Base-by-base conservation (phyloP, 176 grass and related monocot genomes). In the Paspalum vaginatum region DNA sequence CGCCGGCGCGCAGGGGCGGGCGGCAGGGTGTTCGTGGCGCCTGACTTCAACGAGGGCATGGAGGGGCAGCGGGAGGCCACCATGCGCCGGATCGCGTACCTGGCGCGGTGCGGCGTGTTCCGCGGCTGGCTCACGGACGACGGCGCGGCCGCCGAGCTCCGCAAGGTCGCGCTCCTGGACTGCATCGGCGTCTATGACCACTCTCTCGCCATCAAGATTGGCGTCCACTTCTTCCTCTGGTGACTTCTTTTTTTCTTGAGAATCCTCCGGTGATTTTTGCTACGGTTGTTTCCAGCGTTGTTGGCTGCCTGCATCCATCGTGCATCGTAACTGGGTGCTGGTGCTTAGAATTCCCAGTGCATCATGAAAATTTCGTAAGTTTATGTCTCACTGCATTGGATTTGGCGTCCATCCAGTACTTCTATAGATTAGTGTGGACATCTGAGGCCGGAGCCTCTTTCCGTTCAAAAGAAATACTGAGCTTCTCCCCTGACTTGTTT, bases 181-280 rank as follows among this genome's bases (percentile, higher is more conserved):
- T 89, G 83, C 72, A 39, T 97, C 59, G 91, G 84, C 10, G 24
- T 90, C 64, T 97, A 90, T 61, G 91, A 94, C 62, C 92, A 97
- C 67, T 89, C 95, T 11, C 87, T 97, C 25, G 72, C 77, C 56
- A 81, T 97, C 73, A 97, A 97, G 77, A 54, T 92, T 44, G 91
- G 89, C 0, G 91, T 97, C 20, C 91, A 94, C 48, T 97, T 92
- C 76, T 94, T 92, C 56, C 89, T 97, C 51, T 97, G 91, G 95
- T 97, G 16, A 77, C 48, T 62, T 24, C 32, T 32, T 32, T 32
- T 32, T 32, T 32, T 32, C 3, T 32, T 32, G 32, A 32, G 32
- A 32, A 32, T 92, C 56, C 89, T 97, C 51, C 94, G 91, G 95
- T 97, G 16, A 77, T 62, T 77, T 24, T 20, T 18, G 15, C 22